phyloP scores from a whole-genome alignment of 2,329 filamentous ascomycete species.

The Penicillium aurantiogriseum region DNA sequence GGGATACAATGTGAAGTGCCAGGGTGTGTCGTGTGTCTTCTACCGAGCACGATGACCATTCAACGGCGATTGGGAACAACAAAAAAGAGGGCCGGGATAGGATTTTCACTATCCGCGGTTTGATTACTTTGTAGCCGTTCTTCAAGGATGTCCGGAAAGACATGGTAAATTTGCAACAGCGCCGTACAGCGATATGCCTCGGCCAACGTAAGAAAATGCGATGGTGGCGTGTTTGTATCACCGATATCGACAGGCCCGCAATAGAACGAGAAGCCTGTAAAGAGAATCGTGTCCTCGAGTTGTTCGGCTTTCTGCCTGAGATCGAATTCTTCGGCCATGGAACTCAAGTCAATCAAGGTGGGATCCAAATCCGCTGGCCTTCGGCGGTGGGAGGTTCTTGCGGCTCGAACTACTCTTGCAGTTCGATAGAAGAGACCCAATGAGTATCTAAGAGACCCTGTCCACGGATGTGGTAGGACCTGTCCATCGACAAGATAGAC shows the following conservation, averaged over 20 bases:
- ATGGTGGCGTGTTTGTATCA: slow-evolving; percentile 23
- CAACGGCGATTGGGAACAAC: slow-evolving; percentile 9
- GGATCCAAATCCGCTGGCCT: slow-evolving; percentile 10
- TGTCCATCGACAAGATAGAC: slow-evolving; percentile 25
- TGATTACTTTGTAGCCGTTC: slow-evolving; percentile 15
- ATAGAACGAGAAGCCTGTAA: slow-evolving; percentile 22
- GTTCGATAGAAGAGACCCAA: slow-evolving; percentile 21
- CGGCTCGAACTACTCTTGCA: slow-evolving; percentile 18
- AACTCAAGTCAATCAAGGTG: slow-evolving; percentile 18
- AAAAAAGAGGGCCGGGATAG: slow-evolving; percentile 19
- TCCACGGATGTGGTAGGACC: slow-evolving; percentile 23
- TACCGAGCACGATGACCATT: slow-evolving; percentile 8
- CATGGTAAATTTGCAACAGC: slow-evolving; percentile 25
- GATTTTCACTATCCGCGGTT: slow-evolving; percentile 4
- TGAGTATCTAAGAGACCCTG: slow-evolving; percentile 21
- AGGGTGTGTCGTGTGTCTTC: slow-evolving; percentile 20
- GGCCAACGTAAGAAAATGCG: slow-evolving; percentile 24
- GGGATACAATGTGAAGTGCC: slow-evolving; percentile 23
- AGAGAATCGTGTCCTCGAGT: slow-evolving; percentile 22
- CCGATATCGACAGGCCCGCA: slow-evolving; percentile 25
- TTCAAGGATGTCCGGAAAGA: slow-evolving; percentile 23
- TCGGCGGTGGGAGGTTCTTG: slow-evolving; percentile 16
- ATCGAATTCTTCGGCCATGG: slow-evolving; percentile 19
- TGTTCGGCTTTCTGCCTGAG: slow-evolving; percentile 19
- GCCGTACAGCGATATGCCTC: slow-evolving; percentile 24